Evolutionary conservation across 495 filamentous ascomycete species (phyloP), one percentile per base, ranked within the genome.

Genomic region (Daldinia bambusicola): DNA sequence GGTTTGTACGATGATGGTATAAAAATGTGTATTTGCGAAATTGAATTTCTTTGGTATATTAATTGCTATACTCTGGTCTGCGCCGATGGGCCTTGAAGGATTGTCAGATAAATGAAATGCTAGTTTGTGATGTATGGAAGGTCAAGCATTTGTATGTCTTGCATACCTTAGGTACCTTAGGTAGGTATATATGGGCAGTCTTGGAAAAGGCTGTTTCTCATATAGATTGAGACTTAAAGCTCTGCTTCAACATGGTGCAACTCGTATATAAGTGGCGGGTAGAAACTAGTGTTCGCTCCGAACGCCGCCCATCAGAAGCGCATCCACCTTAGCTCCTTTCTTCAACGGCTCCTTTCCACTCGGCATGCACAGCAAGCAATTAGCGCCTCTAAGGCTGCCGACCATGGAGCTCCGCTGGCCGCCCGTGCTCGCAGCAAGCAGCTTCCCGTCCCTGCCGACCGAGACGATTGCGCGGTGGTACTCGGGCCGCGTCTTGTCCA

Each of bases 331-430:
- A 2, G 76, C 48, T 3, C 82, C 83, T 67, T 84, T 82, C 30
- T 61, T 76, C 32, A 85, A 69, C 20, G 79, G 79, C 37, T 82
- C 79, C 4, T 74, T 63, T 4, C 82, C 83, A 48, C 77, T 76
- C 5, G 91, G 92, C 74, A 99, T 81, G 71, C 89, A 91, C 37
- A 98, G 79, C 63, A 99, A 81, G 41, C 91, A 92, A 81, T 99
- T 98, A 22, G 96, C 93, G 34, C 89, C 89, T 40, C 90, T 91
- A 59, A 98, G 82, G 77, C 95, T 98, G 0, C 93, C 93, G 6
- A 99, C 91, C 65, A 87, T 86, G 5, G 93, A 97, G 72, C 95
- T 98, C 50, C 95, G 85, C 80, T 99, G 95, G 0, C 89, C 87
- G 0, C 95, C 95, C 1, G 95, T 98, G 77, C 93, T 97, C 4